phyloP scores from a whole-genome alignment of 2,329 filamentous ascomycete genomes.

The Fusarium subtropicale region DNA sequence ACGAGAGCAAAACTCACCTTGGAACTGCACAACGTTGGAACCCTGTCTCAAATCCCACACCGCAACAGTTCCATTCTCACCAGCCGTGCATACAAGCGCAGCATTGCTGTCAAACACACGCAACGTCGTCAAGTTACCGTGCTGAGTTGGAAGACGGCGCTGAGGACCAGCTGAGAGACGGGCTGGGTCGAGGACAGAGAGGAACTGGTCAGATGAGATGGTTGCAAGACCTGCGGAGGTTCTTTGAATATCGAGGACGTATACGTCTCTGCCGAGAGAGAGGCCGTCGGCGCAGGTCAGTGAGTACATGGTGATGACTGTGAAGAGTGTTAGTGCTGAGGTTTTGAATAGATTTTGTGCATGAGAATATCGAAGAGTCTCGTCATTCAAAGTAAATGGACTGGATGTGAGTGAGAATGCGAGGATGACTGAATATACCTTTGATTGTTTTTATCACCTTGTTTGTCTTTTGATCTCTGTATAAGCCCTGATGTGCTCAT shows the following conservation, averaged over 20 bases:
- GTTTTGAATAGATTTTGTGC: not conserved
- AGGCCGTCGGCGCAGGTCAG: conserved; percentile 50
- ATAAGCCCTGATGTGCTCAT: not conserved
- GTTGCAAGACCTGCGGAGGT: conserved; percentile 65
- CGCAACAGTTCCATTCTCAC: conserved; percentile 75
- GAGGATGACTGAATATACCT: not conserved
- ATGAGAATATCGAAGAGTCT: not conserved
- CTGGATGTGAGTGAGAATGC: fast-evolving
- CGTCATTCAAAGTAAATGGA: fast-evolving
- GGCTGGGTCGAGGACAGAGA: conserved; percentile 72
- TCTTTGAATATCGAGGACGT: conserved; percentile 69
- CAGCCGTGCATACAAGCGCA: conserved; percentile 73
- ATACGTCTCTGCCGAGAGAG: conserved; percentile 57
- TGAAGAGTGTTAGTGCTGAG: conserved; percentile 11
- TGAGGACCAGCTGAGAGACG: conserved; percentile 65
- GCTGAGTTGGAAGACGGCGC: conserved; percentile 61
- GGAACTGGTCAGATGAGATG: conserved; percentile 77
- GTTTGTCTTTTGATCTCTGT: not conserved
- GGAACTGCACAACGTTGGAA: conserved; percentile 58
- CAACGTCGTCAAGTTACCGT: conserved; percentile 73
- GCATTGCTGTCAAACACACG: conserved; percentile 64
- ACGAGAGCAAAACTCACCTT: conserved; percentile 54
- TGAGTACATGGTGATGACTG: conserved; percentile 48
- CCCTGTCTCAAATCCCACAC: conserved; percentile 73
- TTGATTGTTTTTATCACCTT: not conserved